phyloP scores from a whole-genome alignment of 1,284 basidiomycete species.

The Schizophyllum commune region DNA sequence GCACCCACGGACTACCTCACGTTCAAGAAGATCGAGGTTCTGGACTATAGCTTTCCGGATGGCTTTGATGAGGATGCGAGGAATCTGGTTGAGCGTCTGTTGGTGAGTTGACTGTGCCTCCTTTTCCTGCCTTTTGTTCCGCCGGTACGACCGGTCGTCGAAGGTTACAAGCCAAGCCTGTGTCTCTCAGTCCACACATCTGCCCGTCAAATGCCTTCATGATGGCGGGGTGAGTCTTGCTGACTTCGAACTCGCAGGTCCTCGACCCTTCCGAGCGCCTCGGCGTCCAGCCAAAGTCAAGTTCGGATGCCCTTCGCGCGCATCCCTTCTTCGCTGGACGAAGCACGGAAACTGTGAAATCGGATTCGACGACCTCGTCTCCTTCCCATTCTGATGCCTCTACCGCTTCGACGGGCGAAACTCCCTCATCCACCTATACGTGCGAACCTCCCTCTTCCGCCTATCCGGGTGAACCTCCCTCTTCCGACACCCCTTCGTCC shows the following conservation, averaged over 20 bases:
- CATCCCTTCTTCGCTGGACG: constrained; percentile 66
- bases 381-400: too few relatives aligned
- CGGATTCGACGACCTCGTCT: not conserved
- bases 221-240: too few relatives aligned
- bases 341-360: not conserved
- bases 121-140: not conserved
- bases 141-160: too few relatives aligned
- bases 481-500: not conserved
- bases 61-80: constrained; percentile 63
- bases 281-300: constrained; percentile 51
- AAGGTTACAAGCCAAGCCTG: too few relatives aligned
- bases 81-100: constrained; percentile 57
- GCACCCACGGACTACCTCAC: constrained; percentile 80
- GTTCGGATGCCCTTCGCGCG: constrained; percentile 49
- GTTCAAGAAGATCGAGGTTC: constrained; percentile 71
- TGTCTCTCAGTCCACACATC: too few relatives aligned
- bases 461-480: too few relatives aligned
- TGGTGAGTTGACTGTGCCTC: constrained; percentile 35
- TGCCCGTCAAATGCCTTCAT: too few relatives aligned
- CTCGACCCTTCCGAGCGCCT: constrained; percentile 67
- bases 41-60: constrained; percentile 71
- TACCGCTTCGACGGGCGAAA: too few relatives aligned
- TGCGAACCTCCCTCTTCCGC: too few relatives aligned
- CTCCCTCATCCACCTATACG: too few relatives aligned
- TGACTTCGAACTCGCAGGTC: constrained; percentile 32